phyloP scores from a whole-genome alignment of 2,329 filamentous ascomycete species.

The Aureobasidium sp. region DNA sequence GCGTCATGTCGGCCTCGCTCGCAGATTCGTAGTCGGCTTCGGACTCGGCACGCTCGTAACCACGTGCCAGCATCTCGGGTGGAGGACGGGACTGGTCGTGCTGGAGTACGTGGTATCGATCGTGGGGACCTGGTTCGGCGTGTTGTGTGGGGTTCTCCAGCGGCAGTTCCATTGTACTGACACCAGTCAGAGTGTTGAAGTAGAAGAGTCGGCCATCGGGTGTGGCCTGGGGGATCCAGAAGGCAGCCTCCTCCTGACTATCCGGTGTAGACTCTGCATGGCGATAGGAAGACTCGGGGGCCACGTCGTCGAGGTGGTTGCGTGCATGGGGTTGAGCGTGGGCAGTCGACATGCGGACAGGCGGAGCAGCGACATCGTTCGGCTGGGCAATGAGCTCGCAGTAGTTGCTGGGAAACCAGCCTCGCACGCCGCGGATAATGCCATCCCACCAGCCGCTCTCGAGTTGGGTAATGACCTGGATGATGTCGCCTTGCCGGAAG shows the following conservation, averaged over 20 bases:
- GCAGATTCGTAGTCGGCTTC: slow-evolving; percentile 91
- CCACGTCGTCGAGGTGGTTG: slow-evolving; percentile 10
- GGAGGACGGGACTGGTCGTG: slow-evolving; percentile 86
- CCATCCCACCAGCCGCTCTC: slow-evolving; percentile 99
- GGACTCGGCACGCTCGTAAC: slow-evolving; percentile 65
- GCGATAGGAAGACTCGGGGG: slow-evolving; percentile 52
- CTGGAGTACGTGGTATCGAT: slow-evolving; percentile 79
- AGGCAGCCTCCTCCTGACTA: slow-evolving; percentile 70
- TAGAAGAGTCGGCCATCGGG: slow-evolving; percentile 90
- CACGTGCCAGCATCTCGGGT: slow-evolving; percentile 80
- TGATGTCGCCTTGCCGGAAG: slow-evolving; percentile 93
- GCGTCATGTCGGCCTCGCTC: slow-evolving; percentile 63
- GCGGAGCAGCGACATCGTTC: slow-evolving; percentile 45
- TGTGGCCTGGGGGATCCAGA: slow-evolving; percentile 97
- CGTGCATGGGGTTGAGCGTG: slow-evolving; percentile 31
- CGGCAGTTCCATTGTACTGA: slow-evolving; percentile 88
- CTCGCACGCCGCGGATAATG: slow-evolving; percentile 89
- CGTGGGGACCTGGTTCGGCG: slow-evolving; percentile 75
- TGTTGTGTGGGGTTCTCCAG: slow-evolving; percentile 77
- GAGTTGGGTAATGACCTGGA: slow-evolving; percentile 95
- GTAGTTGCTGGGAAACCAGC: slow-evolving; percentile 99
- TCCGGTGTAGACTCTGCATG: slow-evolving; percentile 55
- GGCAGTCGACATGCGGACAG: slow-evolving; percentile 50
- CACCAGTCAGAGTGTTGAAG: slow-evolving; percentile 95
- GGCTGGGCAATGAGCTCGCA: slow-evolving; percentile 75